Evolutionary conservation across 2,329 filamentous ascomycete species (phyloP), one percentile per base, ranked within the genome.

Genomic region (Alternaria gansuensis): DNA sequence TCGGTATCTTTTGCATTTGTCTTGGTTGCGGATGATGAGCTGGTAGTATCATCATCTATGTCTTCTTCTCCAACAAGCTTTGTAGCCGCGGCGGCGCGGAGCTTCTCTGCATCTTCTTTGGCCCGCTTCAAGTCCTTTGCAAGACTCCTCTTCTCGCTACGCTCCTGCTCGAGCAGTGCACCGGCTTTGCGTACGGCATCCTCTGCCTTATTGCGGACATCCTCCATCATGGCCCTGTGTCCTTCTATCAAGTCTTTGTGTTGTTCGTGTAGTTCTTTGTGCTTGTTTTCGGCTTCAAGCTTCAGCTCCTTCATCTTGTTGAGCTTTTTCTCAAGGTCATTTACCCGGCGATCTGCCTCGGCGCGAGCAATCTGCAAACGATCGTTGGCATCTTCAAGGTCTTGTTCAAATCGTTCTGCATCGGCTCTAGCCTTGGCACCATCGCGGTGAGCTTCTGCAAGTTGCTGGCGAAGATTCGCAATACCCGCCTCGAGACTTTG

Each of bases 121-220:
- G 59, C 34, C 17, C 50, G 66, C 46, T 71, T 73, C 3, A 75
- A 58, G 2, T 77, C 70, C 39, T 70, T 74, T 2, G 57, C 45
- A 14, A 72, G 41, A 26, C 69, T 65, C 33, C 65, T 66, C 62
- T 74, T 77, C 46, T 76, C 74, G 34, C 54, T 69, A 26, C 74
- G 66, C 53, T 77, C 74, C n/a, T 71, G 69, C 24, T 75, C 66
- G 4, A 77, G 66, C 5, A 77, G 59, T 9, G 65, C 62, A 36
- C 70, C 70, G 4, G 70, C 68, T 59, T 76, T 77, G 49, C 72
- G 67, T 2, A 77, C 68, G 3, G 71, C 74, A 43, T 77, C 74
- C 54, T 77, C 75, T 5, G 75, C 75, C 34, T 72, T 77, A 9
- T 70, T 65, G 21, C 72, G 74, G 11, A 75, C 64, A 26, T 72